phyloP scores from a whole-genome alignment of 208 protist genomes.

The Novymonas esmeraldas region DNA sequence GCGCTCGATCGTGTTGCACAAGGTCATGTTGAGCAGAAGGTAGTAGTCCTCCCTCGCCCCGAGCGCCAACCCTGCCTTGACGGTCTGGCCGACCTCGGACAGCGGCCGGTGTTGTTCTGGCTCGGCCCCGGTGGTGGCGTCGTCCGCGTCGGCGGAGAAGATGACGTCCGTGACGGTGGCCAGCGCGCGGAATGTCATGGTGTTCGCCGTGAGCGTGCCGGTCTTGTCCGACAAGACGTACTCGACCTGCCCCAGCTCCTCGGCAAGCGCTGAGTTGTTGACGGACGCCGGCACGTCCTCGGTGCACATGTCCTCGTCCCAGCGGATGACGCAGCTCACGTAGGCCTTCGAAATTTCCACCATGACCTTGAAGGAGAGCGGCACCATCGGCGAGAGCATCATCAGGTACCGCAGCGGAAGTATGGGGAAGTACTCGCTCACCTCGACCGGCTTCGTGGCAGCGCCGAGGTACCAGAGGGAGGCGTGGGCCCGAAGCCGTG shows the following conservation, averaged over 20 bases:
- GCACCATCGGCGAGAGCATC: conserved; percentile 94
- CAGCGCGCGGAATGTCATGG: conserved; percentile 71
- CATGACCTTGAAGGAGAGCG: conserved; percentile 96
- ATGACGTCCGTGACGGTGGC: conserved; percentile 38
- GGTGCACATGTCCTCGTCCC: conserved; percentile 86
- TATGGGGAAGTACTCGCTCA: conserved; percentile 66
- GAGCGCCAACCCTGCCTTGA: conserved; percentile 4
- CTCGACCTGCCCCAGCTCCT: conserved; percentile 94
- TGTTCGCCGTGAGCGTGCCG: conserved; percentile 93
- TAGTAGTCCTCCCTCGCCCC: conserved; percentile 24
- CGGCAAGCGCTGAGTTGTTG: conserved; percentile 88
- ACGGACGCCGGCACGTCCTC: conserved; percentile 44
- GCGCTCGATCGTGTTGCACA: conserved; percentile 75
- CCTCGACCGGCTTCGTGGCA: conserved; percentile 12
- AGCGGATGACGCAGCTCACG: conserved; percentile 84
- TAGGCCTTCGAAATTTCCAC: conserved; percentile 92
- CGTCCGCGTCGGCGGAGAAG: conserved; percentile 24
- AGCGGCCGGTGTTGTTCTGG: conserved; percentile 11
- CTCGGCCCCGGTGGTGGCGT: conserved; percentile 1
- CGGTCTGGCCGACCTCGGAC: conserved; percentile 1
- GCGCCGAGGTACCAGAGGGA: conserved; percentile 70
- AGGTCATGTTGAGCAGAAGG: conserved; percentile 57
- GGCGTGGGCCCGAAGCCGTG: conserved; percentile 29
- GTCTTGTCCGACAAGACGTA: conserved; percentile 95
- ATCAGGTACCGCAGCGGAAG: conserved; percentile 91